Conservation (phyloP, 257 asterid species). For the Primulina huaijiensis region DNA sequence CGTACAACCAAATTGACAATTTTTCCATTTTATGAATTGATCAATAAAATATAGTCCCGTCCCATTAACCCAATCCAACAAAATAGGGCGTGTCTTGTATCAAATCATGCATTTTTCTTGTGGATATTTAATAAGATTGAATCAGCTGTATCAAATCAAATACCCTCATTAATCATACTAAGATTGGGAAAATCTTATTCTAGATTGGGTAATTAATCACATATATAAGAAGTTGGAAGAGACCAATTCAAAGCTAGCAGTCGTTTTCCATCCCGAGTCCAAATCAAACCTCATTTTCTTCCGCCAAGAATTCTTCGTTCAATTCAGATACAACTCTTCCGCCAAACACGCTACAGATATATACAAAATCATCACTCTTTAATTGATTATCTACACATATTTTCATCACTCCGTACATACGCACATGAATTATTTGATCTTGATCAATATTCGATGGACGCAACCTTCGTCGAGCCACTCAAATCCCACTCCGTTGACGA, state of each 20-base stretch:
- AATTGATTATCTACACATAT: not conserved
- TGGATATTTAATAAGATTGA: too few relatives aligned
- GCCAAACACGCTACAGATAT: not conserved
- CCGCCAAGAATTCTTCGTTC: conserved; percentile 23
- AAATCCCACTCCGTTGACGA: not conserved
- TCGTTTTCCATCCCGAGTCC: not conserved
- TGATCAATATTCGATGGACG: conserved; percentile 33
- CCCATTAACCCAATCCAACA: too few relatives aligned
- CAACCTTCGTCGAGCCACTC: conserved; percentile 22
- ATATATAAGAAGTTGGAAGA: too few relatives aligned
- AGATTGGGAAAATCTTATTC: too few relatives aligned
- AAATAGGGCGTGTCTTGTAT: too few relatives aligned
- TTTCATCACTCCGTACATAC: not conserved
- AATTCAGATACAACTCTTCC: not conserved
- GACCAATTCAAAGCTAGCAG: conserved; percentile 23
- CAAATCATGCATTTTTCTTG: too few relatives aligned
- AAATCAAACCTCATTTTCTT: conserved; percentile 30
- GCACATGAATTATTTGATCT: conserved; percentile 18
- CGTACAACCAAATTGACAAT: too few relatives aligned
- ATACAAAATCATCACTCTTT: conserved; percentile 7
- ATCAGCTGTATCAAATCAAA: too few relatives aligned
- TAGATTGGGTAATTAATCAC: too few relatives aligned
- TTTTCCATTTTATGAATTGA: too few relatives aligned
- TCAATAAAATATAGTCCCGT: too few relatives aligned
- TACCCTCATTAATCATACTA: too few relatives aligned